Evolutionary conservation across 257 asterid species (phyloP).

Genomic region (Apocynum venetum): DNA sequence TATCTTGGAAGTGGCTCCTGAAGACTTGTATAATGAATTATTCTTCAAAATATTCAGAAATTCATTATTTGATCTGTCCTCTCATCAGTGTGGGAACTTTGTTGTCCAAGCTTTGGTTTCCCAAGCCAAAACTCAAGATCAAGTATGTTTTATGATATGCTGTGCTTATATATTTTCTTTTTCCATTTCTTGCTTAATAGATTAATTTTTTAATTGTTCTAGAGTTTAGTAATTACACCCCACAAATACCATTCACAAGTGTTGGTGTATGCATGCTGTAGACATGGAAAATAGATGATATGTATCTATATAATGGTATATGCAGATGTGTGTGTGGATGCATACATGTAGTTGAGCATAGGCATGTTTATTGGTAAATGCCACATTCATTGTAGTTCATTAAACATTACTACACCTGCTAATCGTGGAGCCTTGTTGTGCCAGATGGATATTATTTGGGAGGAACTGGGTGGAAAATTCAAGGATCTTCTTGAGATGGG

Average conservation of each 20-base stretch:
- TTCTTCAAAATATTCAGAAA: conserved; percentile 54
- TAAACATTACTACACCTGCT: background rate
- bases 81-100: conserved; percentile 73
- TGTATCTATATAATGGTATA: background rate
- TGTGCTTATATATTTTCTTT: conserved; percentile 9
- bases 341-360: background rate
- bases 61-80: conserved; percentile 65
- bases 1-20: conserved; percentile 85
- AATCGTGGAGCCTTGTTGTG: background rate
- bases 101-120: conserved; percentile 88
- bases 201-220: background rate
- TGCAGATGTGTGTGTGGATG: background rate
- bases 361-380: background rate
- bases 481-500: conserved; percentile 74
- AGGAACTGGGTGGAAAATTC: conserved; percentile 70
- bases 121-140: conserved; percentile 70
- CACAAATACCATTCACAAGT: background rate
- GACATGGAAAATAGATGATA: background rate
- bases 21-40: conserved; percentile 52
- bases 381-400: background rate
- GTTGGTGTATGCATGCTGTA: background rate
- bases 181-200: conserved; percentile 1
- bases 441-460: conserved; percentile 72
- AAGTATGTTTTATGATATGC: conserved; percentile 42
- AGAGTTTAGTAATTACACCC: background rate